phyloP scores from a whole-genome alignment of 2,329 filamentous ascomycete species.

The Knoxdaviesia proteae region DNA sequence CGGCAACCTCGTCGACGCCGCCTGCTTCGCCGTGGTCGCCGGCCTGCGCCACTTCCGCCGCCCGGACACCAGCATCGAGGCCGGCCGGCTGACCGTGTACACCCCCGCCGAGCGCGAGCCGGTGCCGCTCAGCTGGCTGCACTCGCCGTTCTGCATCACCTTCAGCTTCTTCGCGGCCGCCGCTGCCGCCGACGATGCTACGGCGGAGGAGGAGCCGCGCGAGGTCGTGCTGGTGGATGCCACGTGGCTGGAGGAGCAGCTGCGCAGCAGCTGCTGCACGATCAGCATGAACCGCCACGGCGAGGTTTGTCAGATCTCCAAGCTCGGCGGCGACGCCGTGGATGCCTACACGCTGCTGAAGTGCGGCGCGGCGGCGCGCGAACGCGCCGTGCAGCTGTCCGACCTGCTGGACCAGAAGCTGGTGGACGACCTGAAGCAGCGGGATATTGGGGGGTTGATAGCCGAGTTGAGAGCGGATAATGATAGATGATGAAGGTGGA shows the following conservation, averaged over 20 bases:
- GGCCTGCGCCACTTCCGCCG: conserved; percentile 80
- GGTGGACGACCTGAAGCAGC: conserved; percentile 55
- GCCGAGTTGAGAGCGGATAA: conserved; percentile 70
- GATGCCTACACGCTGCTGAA: conserved; percentile 61
- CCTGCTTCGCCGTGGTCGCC: conserved; percentile 72
- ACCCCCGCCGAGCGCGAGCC: conserved; percentile 71
- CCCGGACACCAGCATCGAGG: conserved; percentile 72
- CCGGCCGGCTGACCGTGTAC: conserved; percentile 69
- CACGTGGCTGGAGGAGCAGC: conserved; percentile 54
- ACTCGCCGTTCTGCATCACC: conserved; percentile 78
- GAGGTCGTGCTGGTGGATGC: conserved; percentile 48
- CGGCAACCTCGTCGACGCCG: conserved; percentile 70
- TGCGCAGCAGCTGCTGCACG: conserved; percentile 51
- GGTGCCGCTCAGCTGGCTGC: conserved; percentile 73
- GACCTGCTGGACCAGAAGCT: conserved; percentile 52
- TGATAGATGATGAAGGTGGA: conserved; percentile 26
- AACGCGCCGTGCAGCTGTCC: conserved; percentile 65
- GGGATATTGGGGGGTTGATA: conserved; percentile 59
- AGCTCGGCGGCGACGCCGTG: conserved; percentile 66
- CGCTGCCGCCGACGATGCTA: too few relatives aligned
- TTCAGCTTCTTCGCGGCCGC: conserved; percentile 54
- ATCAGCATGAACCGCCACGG: conserved; percentile 78
- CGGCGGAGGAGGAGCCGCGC: conserved; percentile 35
- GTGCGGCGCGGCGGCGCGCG: conserved; percentile 53
- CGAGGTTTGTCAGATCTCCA: conserved; percentile 79